These are phyloP conservation scores for Globisporangium echinulatum DNA, from an alignment of 352 stramenopile genomes.

Conservation along the genomic window DNA sequence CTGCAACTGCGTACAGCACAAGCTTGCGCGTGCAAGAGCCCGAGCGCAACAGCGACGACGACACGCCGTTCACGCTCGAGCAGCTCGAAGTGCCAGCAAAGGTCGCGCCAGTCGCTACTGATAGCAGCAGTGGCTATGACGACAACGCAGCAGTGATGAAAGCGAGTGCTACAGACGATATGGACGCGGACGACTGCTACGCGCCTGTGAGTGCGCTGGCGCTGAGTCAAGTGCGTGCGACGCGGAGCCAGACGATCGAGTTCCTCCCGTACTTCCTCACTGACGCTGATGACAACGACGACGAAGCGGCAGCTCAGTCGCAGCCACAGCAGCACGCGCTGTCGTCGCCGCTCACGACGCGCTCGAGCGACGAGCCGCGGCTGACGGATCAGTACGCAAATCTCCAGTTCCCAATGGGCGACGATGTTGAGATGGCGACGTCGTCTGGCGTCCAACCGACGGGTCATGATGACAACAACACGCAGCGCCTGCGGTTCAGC, in stretches of 20 bases:
- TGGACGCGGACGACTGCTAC: constrained; percentile 3
- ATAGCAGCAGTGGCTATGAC: neutral
- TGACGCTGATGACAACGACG: neutral
- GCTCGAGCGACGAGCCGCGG: neutral
- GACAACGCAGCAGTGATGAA: neutral
- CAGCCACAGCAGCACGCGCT: neutral
- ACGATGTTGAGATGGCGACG: constrained; percentile 7
- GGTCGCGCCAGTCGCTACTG: neutral
- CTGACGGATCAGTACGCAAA: constrained; percentile 9
- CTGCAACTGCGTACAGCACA: constrained; percentile 5
- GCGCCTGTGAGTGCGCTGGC: constrained; percentile 9
- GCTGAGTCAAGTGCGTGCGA: constrained; percentile 13
- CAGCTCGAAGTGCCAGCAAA: constrained; percentile 6
- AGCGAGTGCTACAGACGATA: neutral
- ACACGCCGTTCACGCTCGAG: constrained; percentile 13
- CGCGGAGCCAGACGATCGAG: constrained; percentile 16
- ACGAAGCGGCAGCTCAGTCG: neutral
- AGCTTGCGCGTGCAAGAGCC: constrained; percentile 7
- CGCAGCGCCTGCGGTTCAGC: constrained; percentile 6
- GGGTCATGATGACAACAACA: neutral
- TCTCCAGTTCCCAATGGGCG: constrained; percentile 4
- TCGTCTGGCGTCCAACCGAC: neutral
- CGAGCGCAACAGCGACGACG: constrained; percentile 6
- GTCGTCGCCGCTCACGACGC: neutral
- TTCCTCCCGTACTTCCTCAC: constrained; percentile 14